phyloP scores from a whole-genome alignment of 768 basidiomycete genomes.

The Boletus vermiculosoides region DNA sequence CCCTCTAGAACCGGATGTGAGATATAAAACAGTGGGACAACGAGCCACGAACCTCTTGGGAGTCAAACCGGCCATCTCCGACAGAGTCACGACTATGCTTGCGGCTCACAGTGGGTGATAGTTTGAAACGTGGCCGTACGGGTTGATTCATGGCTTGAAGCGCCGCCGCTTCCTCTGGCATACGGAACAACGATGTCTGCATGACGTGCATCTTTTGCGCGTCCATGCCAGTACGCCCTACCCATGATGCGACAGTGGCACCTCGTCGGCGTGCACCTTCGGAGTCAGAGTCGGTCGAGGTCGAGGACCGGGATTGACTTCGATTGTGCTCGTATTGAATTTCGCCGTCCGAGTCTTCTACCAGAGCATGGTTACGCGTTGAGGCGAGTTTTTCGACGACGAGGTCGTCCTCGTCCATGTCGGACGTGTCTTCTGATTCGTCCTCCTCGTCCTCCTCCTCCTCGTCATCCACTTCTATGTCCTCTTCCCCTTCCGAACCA shows the following conservation, averaged over 20 bases:
- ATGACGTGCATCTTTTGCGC: constrained; percentile 89
- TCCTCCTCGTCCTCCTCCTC: constrained; percentile 37
- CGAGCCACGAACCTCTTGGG: constrained; percentile 52
- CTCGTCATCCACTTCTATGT: constrained; percentile 31
- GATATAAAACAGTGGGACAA: constrained; percentile 1
- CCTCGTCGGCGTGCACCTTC: constrained; percentile 30
- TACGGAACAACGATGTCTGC: constrained; percentile 84
- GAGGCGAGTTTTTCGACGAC: constrained; percentile 25
- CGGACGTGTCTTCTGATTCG: constrained; percentile 41
- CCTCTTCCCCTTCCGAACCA: constrained; percentile 28
- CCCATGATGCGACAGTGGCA: constrained; percentile 65
- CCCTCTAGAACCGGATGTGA: constrained; percentile 46
- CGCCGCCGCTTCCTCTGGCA: constrained; percentile 70
- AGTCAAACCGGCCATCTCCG: constrained; percentile 63
- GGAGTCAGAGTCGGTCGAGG: constrained; percentile 23
- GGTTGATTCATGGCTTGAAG: constrained; percentile 53
- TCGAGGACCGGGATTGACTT: constrained; percentile 36
- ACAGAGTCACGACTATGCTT: constrained; percentile 82
- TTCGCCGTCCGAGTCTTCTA: constrained; percentile 56
- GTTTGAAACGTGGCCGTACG: constrained; percentile 33
- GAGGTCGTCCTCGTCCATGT: constrained; percentile 53
- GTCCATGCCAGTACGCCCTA: constrained; percentile 73
- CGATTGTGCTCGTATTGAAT: constrained; percentile 44
- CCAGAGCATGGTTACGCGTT: constrained; percentile 44
- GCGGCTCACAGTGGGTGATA: constrained; percentile 45